A percentile compares a stretch with the other conserved stretches of the same genome.
phyloP scores from a whole-genome alignment of 78 protist genomes.

The Dictyostelium capitatum region DNA sequence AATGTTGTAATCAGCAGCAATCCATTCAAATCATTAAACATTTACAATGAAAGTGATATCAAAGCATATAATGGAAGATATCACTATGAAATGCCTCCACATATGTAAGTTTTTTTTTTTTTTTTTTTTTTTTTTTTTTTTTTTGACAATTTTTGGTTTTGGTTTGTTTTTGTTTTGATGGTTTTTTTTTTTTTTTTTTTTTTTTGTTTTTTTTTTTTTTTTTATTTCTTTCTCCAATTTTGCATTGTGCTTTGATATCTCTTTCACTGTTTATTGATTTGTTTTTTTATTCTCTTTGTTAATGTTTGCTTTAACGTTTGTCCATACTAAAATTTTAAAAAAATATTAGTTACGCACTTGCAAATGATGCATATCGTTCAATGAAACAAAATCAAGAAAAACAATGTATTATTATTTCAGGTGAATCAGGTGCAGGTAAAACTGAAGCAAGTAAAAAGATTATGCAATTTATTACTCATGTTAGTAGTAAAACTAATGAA shows the following conservation, averaged over 20 bases:
- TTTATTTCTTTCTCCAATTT: too few relatives aligned
- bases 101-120: constrained; percentile 23
- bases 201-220: not conserved
- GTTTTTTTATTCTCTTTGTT: too few relatives aligned
- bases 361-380: constrained; percentile 87
- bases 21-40: constrained; percentile 89
- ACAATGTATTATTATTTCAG: constrained; percentile 93
- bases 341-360: constrained; percentile 93
- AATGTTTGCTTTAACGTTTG: too few relatives aligned
- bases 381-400: constrained; percentile 72
- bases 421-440: constrained; percentile 93
- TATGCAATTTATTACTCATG: constrained; percentile 94
- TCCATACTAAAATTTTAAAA: too few relatives aligned
- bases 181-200: not conserved
- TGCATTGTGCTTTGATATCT: too few relatives aligned
- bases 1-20: constrained; percentile 92
- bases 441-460: constrained; percentile 85
- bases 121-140: not conserved
- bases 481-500: constrained; percentile 61
- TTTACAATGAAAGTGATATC: constrained; percentile 58
- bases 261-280: too few relatives aligned
- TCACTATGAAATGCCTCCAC: constrained; percentile 84
- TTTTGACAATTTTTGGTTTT: not conserved
- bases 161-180: not conserved
- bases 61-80: constrained; percentile 56